These are phyloP conservation scores for Solanum clarkiae DNA, from an alignment of 257 asterid species.

Conservation along the genomic window DNA sequence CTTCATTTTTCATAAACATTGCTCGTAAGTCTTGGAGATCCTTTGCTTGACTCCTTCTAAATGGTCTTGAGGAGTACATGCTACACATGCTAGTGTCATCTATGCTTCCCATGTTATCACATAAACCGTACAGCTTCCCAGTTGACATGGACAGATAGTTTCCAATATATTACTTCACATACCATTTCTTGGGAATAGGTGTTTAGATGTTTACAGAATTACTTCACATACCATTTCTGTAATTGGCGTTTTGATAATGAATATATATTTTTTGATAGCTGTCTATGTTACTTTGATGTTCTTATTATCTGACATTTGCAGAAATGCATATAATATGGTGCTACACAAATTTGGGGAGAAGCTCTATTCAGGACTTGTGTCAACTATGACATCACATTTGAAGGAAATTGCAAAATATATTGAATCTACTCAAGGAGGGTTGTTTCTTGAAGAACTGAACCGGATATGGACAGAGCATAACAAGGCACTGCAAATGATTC, in stretches of 20 bases:
- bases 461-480: constrained; percentile 21
- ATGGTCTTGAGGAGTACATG: too few species aligned
- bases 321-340: constrained; percentile 29
- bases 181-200: background rate
- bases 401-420: constrained; percentile 16
- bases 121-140: background rate
- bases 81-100: too few species aligned
- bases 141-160: background rate
- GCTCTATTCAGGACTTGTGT: constrained; percentile 24
- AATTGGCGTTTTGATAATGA: background rate
- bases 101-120: too few species aligned
- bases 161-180: background rate
- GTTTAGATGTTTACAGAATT: background rate
- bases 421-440: constrained; percentile 18
- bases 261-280: background rate
- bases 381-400: constrained; percentile 22
- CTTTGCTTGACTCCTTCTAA: too few species aligned
- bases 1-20: too few species aligned
- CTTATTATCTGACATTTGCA: background rate
- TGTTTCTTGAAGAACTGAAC: constrained; percentile 22
- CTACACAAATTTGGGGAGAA: constrained; percentile 25
- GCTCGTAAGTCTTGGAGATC: too few species aligned
- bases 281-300: background rate
- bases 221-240: background rate
- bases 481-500: constrained; percentile 28